Evolutionary conservation across 2,329 filamentous ascomycete species (phyloP), one percentile per base, ranked within the genome.

Genomic region (Fusarium domesticum): DNA sequence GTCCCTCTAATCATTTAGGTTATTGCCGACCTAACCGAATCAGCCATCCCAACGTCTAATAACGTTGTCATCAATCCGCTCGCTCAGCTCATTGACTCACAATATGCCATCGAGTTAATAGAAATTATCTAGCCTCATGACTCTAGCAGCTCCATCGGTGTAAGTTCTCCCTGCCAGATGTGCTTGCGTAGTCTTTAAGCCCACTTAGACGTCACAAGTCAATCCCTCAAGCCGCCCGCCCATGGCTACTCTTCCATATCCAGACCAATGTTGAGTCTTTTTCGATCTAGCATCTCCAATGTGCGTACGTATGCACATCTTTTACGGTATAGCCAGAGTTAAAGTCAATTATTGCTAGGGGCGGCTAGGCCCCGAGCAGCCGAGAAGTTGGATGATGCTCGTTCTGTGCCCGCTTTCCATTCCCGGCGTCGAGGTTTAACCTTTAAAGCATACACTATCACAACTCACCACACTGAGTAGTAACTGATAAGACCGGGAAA

Each of bases 271-370:
- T 28, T 28, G 8, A 28, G 7, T 12, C 23, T 28, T 12, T 28
- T 28, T 3, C 10, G 8, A 28, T 28, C 23, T 28, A 4, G 23
- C 10, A 8, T 28, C 23, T 28, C 14, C 23, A 28, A 8, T 28
- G 10, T 28, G 23, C 23, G 14, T 28, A 28, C 23, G 23, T 28
- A 12, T 28, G 14, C 23, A 28, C 3, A 8, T 28, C 23, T 28
- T 28, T 11, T 28, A 28, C 23, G 23, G 23, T 12, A 28, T 28
- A 28, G 23, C 14, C 4, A 28, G 10, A 28, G 3, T 15, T 15
- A 18, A 33, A 18, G 11, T 16, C 31, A 33, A 33, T 15, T 36
- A 43, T 45, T 50, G 43, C 42, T 42, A 39, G 35, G 51, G 51
- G 17, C 36, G 51, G 43, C 44, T 12, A 12, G 19, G 20, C 35